Base-by-base conservation (phyloP, 106 monocot genomes). In the Xerophyta viscosa region DNA sequence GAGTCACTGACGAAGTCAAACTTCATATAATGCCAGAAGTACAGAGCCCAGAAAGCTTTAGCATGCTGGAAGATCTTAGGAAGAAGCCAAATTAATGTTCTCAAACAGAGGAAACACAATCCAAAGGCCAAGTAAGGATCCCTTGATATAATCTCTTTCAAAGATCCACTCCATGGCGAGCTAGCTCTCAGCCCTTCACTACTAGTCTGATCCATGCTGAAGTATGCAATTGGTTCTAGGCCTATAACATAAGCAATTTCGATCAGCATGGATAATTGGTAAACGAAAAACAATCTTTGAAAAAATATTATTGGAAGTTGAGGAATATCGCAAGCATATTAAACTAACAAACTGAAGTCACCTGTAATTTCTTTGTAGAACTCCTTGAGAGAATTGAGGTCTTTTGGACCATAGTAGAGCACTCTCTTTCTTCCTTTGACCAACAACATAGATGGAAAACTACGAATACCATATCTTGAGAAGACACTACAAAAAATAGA, bases 321-420 rank as follows among this genome's bases (percentile, higher is more conserved):
- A 10, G 39, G 33, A 10, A 39, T 12, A 12, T 10, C 1, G 10
- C 10, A 1, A 39, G n/a, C n/a, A n/a, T n/a, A n/a, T n/a, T n/a
- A n/a, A n/a, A n/a, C 10, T 39, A 39, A 39, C 39, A 39, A 39
- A 39, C 1, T 39, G 39, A 1, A 57, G 21, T 21, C 41, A 96
- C 94, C 81, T 65, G 88, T 79, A 30, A 29, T 36, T 66, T 76
- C 64, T 56, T 67, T 79, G 58, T 96, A 96, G 56, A 96, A 88
- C 14, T 54, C 4, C 13, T 78, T 62, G 1, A 96, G 69, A 14
- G 94, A 70, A 54, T 29, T 37, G 3, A 96, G 53, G 66, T 88
- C 78, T 67, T 79, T 96, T 22, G 67, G 18, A 14, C 84, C 88
- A 49, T 51, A 58, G 62, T 81, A 84, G 14, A 24, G 65, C 18